Evolutionary conservation across 306 rosid genomes (phyloP), one percentile per base, ranked within the genome.

Genomic region (Quercus mongolica): DNA sequence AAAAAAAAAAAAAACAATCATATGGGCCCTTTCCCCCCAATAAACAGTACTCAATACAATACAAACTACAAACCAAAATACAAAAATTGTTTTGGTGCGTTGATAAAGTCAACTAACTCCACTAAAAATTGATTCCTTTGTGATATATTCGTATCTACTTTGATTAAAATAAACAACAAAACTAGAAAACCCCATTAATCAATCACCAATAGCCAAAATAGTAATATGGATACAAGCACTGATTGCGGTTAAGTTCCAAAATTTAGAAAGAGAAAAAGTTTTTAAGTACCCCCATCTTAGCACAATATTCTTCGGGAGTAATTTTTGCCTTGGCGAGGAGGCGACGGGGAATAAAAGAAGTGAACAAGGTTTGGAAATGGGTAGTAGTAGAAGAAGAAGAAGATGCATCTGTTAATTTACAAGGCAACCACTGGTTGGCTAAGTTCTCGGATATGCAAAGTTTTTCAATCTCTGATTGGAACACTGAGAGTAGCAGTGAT

Each of bases 401-500:
- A 46, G 44, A 30, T 14, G 71, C 28, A 7, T 72, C 21, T 17
- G n/a, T 20, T 61, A 51, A 23, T 21, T 78, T 35, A 56, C 86
- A 83, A 62, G 86, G 86, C 46, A 79, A 76, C 86, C 86, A 79
- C 31, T 75, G 11, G 3, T 54, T 75, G 69, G 80, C 83, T n/a
- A 57, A 63, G 15, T 75, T 19, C 56, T 83, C 15, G 11, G 83
- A 23, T 23, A 78, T 83, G 73, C 86, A 83, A 25, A 83, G 69
- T 56, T 71, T 52, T 58, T 49, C 49, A 33, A 83, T 79, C 57
- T 71, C 73, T 3, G 10, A 28, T 79, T 83, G 86, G 63, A 71
- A 59, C 71, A 83, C 83, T 5, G 80, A 38, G 23, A 83, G 74
- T 20, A 83, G 80, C 62, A 83, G 80, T 10, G 86, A 83, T 75